Evolutionary conservation across 139 green algal species (phyloP), one percentile per base, ranked within the genome.

Genomic region (Monoraphidium neglectum): DNA sequence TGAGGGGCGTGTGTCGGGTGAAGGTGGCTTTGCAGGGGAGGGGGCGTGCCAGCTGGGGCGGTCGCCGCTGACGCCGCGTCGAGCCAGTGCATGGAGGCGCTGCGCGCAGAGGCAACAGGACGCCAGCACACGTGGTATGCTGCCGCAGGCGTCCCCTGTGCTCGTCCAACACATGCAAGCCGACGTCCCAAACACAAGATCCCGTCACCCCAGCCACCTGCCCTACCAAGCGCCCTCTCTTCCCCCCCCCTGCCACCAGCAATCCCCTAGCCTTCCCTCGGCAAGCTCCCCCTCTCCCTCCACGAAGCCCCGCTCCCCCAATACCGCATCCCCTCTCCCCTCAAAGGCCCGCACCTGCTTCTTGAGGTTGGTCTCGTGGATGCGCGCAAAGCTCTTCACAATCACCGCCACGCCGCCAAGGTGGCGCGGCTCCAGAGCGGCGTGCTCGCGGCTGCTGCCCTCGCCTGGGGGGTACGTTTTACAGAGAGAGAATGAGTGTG

Each of bases 291-390:
- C 5, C 56, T 12, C 56, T 63, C 56, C 56, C 56, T 21, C 15
- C 56, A 28, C 56, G 26, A 63, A 10, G 5, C 56, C 10, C 56
- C 10, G 24, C 56, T 15, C 56, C 23, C 15, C 10, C 56, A 63
- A 10, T n/a, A n/a, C n/a, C n/a, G n/a, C n/a, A n/a, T n/a, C n/a
- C n/a, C n/a, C n/a, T n/a, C n/a, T n/a, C n/a, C n/a, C n/a, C n/a
- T n/a, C n/a, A n/a, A n/a, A n/a, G n/a, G 43, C 24, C 81, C 87
- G 68, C 94, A 94, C 33, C 43, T 87, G 93, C 90, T 98, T 98
- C 88, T 98, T 98, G 63, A 98, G 87, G 87, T 98, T 98, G 73
- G 95, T 98, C 85, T 98, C 95, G 80, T 98, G 95, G 80, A 98
- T 98, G 81, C 95, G 93, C 4, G 95, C 95, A 82, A 98, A 98